These are phyloP conservation scores for Dothiorella sarmentorum DNA, from an alignment of 2,329 filamentous ascomycete species.

Conservation along the genomic window DNA sequence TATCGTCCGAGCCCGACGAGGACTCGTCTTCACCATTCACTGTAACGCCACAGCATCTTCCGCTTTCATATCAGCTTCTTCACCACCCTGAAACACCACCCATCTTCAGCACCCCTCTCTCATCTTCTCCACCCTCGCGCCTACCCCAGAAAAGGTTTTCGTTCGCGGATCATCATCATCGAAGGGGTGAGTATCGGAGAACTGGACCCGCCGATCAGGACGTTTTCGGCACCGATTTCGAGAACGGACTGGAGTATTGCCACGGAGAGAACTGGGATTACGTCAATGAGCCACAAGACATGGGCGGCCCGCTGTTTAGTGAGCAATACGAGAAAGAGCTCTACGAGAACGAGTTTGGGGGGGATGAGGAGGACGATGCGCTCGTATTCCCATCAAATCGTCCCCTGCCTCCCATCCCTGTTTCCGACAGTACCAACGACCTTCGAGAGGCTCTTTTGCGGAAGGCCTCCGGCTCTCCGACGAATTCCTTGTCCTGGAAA, in stretches of 20 bases:
- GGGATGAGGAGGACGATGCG: not conserved
- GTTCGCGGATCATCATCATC: slow-evolving; percentile 51
- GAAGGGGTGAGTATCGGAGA: slow-evolving; percentile 16
- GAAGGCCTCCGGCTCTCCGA: not conserved
- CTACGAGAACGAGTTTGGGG: slow-evolving; percentile 2
- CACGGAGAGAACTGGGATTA: slow-evolving; percentile 16
- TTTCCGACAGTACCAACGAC: slow-evolving; percentile 2
- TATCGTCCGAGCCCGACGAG: slow-evolving; percentile 28
- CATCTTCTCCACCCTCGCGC: slow-evolving; percentile 33
- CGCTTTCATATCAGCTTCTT: slow-evolving; percentile 28
- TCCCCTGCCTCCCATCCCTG: slow-evolving; percentile 10
- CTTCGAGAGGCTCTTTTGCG: not conserved
- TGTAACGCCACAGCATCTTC: slow-evolving; percentile 43
- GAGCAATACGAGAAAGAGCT: slow-evolving; percentile 14
- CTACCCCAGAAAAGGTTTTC: slow-evolving; percentile 31
- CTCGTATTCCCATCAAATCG: not conserved
- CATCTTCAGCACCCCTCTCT: slow-evolving; percentile 17
- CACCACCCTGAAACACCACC: not conserved
- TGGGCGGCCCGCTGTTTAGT: slow-evolving; percentile 17
- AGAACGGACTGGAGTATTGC: not conserved
- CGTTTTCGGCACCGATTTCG: not conserved
- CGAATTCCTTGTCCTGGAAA: slow-evolving; percentile 26
- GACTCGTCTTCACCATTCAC: slow-evolving; percentile 44
- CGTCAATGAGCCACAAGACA: slow-evolving; percentile 21
- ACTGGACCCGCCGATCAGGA: not conserved